A percentile compares a stretch with the other conserved stretches of the same genome.
These are phyloP conservation scores for Penicillium samsonianum DNA, from an alignment of 495 filamentous ascomycete species.

Conservation along the genomic window DNA sequence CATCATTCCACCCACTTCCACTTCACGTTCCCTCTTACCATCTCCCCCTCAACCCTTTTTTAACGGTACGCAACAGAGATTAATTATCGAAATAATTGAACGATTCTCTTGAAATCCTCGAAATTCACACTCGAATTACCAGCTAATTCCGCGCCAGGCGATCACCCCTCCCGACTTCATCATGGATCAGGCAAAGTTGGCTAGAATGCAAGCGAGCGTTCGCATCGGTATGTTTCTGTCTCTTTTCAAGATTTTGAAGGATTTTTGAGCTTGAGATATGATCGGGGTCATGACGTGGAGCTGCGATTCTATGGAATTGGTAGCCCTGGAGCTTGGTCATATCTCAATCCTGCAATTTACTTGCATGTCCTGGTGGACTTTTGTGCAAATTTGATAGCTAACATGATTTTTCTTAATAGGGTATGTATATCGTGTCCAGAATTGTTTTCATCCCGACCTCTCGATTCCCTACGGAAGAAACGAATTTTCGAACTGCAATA, in stretches of 20 bases:
- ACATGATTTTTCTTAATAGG: constrained; percentile 22
- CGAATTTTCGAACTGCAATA: constrained; percentile 7
- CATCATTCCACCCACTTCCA: constrained; percentile 19
- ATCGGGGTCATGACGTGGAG: constrained; percentile 6
- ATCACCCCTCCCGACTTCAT: constrained; percentile 36
- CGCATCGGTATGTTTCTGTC: constrained; percentile 53
- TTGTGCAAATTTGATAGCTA: not conserved
- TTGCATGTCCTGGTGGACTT: not conserved
- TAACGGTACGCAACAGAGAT: constrained; percentile 15
- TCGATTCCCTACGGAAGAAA: constrained; percentile 4
- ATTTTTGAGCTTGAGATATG: not conserved
- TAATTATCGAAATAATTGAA: not conserved
- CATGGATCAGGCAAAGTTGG: constrained; percentile 61
- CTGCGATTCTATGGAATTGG: constrained; percentile 8
- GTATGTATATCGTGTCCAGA: constrained; percentile 30
- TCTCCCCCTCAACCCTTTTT: constrained; percentile 13
- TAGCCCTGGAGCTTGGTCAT: not conserved
- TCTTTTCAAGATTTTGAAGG: constrained; percentile 1
- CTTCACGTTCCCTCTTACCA: constrained; percentile 18
- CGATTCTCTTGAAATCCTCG: constrained; percentile 1
- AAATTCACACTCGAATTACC: constrained; percentile 10
- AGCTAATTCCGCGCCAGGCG: constrained; percentile 26
- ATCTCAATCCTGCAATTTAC: not conserved
- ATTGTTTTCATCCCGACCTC: constrained; percentile 8
- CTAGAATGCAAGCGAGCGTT: constrained; percentile 57